Evolutionary conservation across 2,329 filamentous ascomycete genomes (phyloP), one percentile per base, ranked within the genome.

Genomic region (Sporothrix brunneoviolacea): DNA sequence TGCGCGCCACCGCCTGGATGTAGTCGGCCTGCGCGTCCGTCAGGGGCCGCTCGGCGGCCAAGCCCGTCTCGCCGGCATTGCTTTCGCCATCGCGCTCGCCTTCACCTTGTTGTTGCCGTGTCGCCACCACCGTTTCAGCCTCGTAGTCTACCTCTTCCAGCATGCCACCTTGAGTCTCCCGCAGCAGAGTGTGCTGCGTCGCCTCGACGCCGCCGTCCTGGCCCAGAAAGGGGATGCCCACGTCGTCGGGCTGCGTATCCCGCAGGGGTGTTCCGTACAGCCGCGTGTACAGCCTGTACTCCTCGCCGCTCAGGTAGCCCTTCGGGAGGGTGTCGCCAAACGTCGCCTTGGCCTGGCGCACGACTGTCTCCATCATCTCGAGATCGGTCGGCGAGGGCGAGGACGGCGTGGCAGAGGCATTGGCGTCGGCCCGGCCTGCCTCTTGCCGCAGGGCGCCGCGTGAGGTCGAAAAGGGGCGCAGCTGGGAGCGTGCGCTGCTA

Each of bases 241-340:
- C 73, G 64, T 85, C 79, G 51, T 83, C 81, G 2, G 77, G 74
- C 8, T 61, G 65, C 2, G 80, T 84, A 47, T 78, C 74, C 37
- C 82, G 75, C 54, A 87, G 64, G 2, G 90, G 88, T 30, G 83
- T 74, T 1, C 91, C 91, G 64, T 93, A 96, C 15, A 95, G 69
- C 56, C 89, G 76, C 62, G 86, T 82, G 65, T 95, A 95, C 1
- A 95, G 70, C 42, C 70, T 71, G 60, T 85, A 83, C 64, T 95
- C 90, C 48, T 85, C 78, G 1, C 76, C 73, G 30, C 74, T 82
- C 46, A 96, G 66, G 59, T 88, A 80, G 30, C 77, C 82, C 28
- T 81, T 78, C 0, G 91, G 91, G 21, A 96, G 67, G 0, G 77
- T 83, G 60, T 93, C 83, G 54, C 89, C 84, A 64, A 89, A 94